Conservation (phyloP, 1,139 yeast species). For the Candida gigantensis region DNA sequence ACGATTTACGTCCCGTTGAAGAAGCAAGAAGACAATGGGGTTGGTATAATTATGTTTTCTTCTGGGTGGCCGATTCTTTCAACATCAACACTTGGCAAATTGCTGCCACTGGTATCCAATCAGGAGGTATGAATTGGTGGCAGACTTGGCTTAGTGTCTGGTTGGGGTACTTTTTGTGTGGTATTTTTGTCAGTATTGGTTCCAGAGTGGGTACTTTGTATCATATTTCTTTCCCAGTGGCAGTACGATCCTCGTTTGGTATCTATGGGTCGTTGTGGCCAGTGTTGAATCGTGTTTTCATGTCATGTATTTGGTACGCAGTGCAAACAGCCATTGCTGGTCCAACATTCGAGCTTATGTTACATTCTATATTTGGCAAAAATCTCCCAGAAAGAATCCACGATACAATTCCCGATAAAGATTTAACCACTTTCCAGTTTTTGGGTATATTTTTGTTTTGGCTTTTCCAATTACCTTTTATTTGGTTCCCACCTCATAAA, state of each 20-base stretch:
- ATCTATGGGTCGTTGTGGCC: constrained; percentile 82
- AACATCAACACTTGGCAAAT: constrained; percentile 90
- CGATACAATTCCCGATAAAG: constrained; percentile 51
- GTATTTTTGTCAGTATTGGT: constrained; percentile 60
- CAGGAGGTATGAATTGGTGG: constrained; percentile 82
- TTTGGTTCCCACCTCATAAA: constrained; percentile 80
- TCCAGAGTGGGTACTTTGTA: constrained; percentile 74
- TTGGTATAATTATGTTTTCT: constrained; percentile 75
- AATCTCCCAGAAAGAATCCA: constrained; percentile 47
- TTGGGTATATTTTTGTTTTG: constrained; percentile 78
- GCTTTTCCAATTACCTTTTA: constrained; percentile 72
- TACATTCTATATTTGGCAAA: constrained; percentile 66
- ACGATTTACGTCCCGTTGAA: constrained; percentile 78
- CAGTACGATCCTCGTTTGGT: constrained; percentile 74
- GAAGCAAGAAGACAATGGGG: constrained; percentile 69
- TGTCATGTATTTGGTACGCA: constrained; percentile 84
- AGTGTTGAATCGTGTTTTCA: constrained; percentile 72
- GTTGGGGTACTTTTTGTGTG: constrained; percentile 66
- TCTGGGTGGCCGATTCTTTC: constrained; percentile 87
- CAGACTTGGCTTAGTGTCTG: constrained; percentile 85
- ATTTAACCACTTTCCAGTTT: constrained; percentile 64
- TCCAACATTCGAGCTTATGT: constrained; percentile 73
- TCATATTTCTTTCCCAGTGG: constrained; percentile 78
- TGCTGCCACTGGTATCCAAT: constrained; percentile 76
- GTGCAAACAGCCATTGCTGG: constrained; percentile 86